Evolutionary conservation across 306 rosid species (phyloP).

Genomic region (Castanea sativa): DNA sequence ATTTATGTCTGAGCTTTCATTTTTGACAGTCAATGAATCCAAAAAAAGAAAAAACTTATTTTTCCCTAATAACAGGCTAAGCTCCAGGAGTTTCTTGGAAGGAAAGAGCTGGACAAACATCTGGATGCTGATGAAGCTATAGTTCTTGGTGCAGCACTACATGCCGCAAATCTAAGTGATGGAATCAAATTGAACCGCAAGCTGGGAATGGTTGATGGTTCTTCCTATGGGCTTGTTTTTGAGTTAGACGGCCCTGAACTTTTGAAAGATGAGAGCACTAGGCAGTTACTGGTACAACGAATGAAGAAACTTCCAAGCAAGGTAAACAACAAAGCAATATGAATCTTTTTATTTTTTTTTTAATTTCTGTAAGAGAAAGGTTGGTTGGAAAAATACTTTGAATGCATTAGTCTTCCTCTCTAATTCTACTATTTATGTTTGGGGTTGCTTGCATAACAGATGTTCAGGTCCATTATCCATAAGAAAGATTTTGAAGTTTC

Average conservation of each 20-base stretch:
- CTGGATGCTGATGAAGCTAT: slow-evolving; percentile 98
- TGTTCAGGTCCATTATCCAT: slow-evolving; percentile 77
- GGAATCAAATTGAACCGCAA: slow-evolving; percentile 97
- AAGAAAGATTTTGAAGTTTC: slow-evolving; percentile 87
- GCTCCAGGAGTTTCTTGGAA: slow-evolving; percentile 92
- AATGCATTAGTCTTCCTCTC: slow-evolving; percentile 4
- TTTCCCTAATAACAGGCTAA: slow-evolving; percentile 56
- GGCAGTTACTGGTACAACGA: slow-evolving; percentile 75
- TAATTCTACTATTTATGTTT: slow-evolving; percentile 21
- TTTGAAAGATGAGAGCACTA: slow-evolving; percentile 65
- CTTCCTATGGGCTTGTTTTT: slow-evolving; percentile 74
- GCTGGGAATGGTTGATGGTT: slow-evolving; percentile 97
- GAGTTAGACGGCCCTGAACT: slow-evolving; percentile 80
- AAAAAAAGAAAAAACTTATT: not conserved
- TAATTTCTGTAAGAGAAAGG: slow-evolving; percentile 7
- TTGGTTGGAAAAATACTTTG: slow-evolving; percentile 12
- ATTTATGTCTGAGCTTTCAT: not conserved
- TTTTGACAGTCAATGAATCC: not conserved
- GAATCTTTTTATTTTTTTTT: not conserved
- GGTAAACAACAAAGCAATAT: slow-evolving; percentile 40
- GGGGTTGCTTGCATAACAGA: slow-evolving; percentile 41
- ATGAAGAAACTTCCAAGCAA: slow-evolving; percentile 94
- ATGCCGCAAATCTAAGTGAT: slow-evolving; percentile 96
- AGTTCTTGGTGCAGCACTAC: slow-evolving; percentile 87
- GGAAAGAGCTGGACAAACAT: slow-evolving; percentile 90